phyloP scores from a whole-genome alignment of 2,329 filamentous ascomycete species.

The Cordyceps cicadae region DNA sequence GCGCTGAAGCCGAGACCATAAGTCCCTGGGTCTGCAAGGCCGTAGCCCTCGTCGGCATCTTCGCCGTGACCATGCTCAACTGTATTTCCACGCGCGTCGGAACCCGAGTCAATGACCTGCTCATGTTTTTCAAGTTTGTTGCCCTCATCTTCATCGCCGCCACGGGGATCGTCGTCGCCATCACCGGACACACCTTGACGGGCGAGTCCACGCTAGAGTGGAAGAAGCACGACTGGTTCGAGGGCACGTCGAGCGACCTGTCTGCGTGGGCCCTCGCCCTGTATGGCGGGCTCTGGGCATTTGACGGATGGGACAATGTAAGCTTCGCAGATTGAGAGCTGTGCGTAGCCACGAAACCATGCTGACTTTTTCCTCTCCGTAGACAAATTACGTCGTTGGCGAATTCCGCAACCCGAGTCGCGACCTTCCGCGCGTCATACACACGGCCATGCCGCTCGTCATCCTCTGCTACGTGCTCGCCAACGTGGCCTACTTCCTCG shows the following conservation, averaged over 20 bases:
- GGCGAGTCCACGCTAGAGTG: conserved; percentile 73
- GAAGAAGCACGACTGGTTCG: conserved; percentile 84
- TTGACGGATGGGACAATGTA: conserved; percentile 98
- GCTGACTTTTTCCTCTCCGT: conserved; percentile 13
- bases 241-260: conserved; percentile 68
- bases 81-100: conserved; percentile 84
- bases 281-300: conserved; percentile 95
- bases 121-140: conserved; percentile 97
- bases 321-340: conserved; percentile 25
- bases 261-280: conserved; percentile 89
- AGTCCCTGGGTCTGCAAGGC: conserved; percentile 86
- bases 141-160: conserved; percentile 80
- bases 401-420: conserved; percentile 88
- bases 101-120: conserved; percentile 77
- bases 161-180: conserved; percentile 79
- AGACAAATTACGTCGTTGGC: conserved; percentile 96
- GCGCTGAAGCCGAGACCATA: conserved; percentile 72
- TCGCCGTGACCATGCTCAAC: conserved; percentile 75
- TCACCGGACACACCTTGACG: conserved; percentile 72
- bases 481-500: conserved; percentile 90
- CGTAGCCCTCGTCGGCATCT: conserved; percentile 69
- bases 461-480: conserved; percentile 85
- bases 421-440: conserved; percentile 88
- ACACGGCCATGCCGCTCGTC: conserved; percentile 91
- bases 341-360: background rate